phyloP scores from a whole-genome alignment of 108 stramenopile genomes.

The Cyclotella baltica region DNA sequence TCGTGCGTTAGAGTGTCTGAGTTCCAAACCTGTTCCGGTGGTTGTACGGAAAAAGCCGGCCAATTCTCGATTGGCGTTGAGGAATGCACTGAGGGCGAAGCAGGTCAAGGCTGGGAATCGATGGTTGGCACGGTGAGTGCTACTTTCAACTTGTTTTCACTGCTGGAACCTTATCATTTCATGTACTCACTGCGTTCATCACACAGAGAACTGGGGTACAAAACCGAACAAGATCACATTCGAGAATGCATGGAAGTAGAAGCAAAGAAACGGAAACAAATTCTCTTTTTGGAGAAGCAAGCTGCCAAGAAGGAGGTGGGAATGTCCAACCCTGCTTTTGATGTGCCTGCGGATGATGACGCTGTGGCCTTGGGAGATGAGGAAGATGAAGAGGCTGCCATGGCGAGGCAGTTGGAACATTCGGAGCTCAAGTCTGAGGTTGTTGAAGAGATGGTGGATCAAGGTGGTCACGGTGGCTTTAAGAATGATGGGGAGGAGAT shows the following conservation, averaged over 20 bases:
- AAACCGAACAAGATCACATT: slow-evolving; percentile 82
- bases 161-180: not conserved
- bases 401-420: slow-evolving; percentile 29
- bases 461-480: slow-evolving; percentile 47
- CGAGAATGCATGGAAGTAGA: slow-evolving; percentile 75
- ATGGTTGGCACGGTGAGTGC: slow-evolving; percentile 77
- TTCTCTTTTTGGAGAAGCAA: slow-evolving; percentile 62
- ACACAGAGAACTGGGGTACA: slow-evolving; percentile 84
- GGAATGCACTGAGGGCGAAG: slow-evolving; percentile 62
- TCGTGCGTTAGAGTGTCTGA: slow-evolving; percentile 35
- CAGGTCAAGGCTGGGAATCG: slow-evolving; percentile 71
- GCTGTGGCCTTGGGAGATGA: slow-evolving; percentile 37
- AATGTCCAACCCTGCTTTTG: not conserved
- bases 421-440: slow-evolving; percentile 14
- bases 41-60: too few relatives aligned
- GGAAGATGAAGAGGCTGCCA: slow-evolving; percentile 33
- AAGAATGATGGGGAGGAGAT: slow-evolving; percentile 22
- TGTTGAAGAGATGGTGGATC: slow-evolving; percentile 22
- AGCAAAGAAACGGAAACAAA: slow-evolving; percentile 65
- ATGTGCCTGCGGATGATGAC: slow-evolving; percentile 37
- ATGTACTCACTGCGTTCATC: not conserved
- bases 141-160: not conserved
- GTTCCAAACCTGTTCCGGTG: slow-evolving; percentile 20
- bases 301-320: slow-evolving; percentile 28
- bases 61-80: slow-evolving; percentile 54